A percentile compares a stretch with the other conserved stretches of the same genome.
These are phyloP conservation scores for Penicillium palitans DNA, from an alignment of 2,329 filamentous ascomycete species.

Conservation along the genomic window DNA sequence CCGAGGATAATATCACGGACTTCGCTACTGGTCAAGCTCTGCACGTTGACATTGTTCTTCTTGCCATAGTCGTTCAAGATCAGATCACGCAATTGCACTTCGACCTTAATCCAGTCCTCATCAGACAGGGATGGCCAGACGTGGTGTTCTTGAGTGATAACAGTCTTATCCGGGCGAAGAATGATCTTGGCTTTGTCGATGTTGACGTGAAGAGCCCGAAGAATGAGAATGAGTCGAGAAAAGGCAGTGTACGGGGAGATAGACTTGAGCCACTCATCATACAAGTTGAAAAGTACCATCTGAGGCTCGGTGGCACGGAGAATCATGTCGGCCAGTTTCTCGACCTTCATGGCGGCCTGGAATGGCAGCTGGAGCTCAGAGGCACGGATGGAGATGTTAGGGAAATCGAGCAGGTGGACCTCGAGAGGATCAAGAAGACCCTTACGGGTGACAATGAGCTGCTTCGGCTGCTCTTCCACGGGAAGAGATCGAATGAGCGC, in stretches of 20 bases:
- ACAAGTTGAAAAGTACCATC: constrained; percentile 99
- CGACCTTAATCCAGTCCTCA: constrained; percentile 99
- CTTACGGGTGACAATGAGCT: constrained; percentile 96
- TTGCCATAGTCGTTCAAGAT: constrained; percentile 99
- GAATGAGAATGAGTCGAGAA: constrained; percentile 87
- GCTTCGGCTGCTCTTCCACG: constrained; percentile 97
- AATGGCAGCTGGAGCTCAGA: constrained; percentile 96
- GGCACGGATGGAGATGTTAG: constrained; percentile 96
- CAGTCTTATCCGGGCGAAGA: constrained; percentile 91
- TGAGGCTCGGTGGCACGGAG: constrained; percentile 96
- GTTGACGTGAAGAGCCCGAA: constrained; percentile 94
- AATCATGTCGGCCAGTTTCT: constrained; percentile 99
- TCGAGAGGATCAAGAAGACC: constrained; percentile 95
- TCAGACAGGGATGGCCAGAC: constrained; percentile 95
- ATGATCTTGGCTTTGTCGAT: constrained; percentile 98
- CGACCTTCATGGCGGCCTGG: constrained; percentile 99
- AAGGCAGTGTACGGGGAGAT: constrained; percentile 99
- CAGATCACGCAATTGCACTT: constrained; percentile 89
- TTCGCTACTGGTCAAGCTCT: constrained; percentile 93
- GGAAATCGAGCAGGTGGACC: constrained; percentile 96
- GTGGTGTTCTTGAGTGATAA: constrained; percentile 97
- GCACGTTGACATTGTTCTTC: constrained; percentile 99
- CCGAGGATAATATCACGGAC: constrained; percentile 97
- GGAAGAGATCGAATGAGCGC: constrained; percentile 93
- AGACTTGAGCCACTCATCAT: constrained; percentile 98